Evolutionary conservation across 78 protist species (phyloP), one percentile per base, ranked within the genome.

Genomic region (Diacronema lutheri): DNA sequence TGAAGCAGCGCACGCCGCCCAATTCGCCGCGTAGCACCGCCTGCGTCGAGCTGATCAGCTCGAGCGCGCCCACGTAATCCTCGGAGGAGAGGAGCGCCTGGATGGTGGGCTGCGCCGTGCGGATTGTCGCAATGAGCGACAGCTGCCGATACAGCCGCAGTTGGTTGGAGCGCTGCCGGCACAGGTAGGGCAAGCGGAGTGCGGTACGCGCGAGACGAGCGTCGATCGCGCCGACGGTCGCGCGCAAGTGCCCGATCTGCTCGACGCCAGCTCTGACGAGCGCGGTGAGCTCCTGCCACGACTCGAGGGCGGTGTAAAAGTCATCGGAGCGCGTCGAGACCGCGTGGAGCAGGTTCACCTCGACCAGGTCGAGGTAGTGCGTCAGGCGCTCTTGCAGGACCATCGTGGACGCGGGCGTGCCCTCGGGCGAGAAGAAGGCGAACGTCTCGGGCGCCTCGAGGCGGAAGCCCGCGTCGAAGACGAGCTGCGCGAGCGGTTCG

Each of bases 31-130:
- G 50, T 7, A 71, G 79, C 19, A 71, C 13, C 33, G 14, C 4
- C 57, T 71, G 79, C 31, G 79, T 38, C 29, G 58, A 41, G 26
- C 55, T 12, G 79, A 71, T 71, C 6, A 71, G 79, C 37, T 71
- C 79, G 37, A 71, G 57, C 6, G 79, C 79, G 38, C 38, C 35
- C 6, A 56, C n/a, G 58, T 41, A 71, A 35, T 71, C 79, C 25
- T 35, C 40, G 19, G 58, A 7, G 16, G 58, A 0, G 19, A 71
- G 46, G 11, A 71, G 79, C 79, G 41, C 55, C 35, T 38, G 58
- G 57, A 71, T 71, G 31, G 79, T 71, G 19, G 79, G 79, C 35
- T 71, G 79, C 21, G 79, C 41, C 58, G 4, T 29, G 5, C 33
- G 4, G 20, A 41, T 56, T 0, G 79, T 56, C n/a, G 3, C 55